These are phyloP conservation scores for Ustilago cynodontis DNA, from an alignment of 1,284 basidiomycete genomes.

Conservation along the genomic window DNA sequence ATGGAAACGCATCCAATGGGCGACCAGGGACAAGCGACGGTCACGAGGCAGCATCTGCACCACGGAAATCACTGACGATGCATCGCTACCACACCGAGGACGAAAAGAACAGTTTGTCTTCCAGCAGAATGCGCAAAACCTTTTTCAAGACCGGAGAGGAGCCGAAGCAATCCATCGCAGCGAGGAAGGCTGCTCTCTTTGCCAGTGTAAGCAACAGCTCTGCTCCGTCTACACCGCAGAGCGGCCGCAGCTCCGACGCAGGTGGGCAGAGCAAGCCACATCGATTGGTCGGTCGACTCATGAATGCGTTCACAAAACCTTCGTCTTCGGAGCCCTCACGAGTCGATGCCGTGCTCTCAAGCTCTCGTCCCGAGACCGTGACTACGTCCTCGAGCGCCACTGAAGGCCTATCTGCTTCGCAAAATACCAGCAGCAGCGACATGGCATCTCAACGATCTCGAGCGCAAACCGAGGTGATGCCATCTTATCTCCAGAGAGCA, in stretches of 20 bases:
- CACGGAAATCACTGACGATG: conserved; percentile 33
- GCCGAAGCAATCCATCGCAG: conserved; percentile 35
- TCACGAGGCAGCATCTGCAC: conserved; percentile 11
- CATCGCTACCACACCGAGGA: conserved; percentile 39
- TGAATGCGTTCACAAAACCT: conserved; percentile 41
- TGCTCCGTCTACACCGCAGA: conserved; percentile 27
- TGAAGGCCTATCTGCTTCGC: neutral
- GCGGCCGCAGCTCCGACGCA: neutral
- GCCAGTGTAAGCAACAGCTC: conserved; percentile 25
- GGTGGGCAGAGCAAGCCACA: conserved; percentile 27
- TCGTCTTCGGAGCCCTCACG: conserved; percentile 22
- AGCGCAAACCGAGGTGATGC: conserved; percentile 8
- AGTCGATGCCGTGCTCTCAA: neutral
- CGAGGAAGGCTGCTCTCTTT: conserved; percentile 41
- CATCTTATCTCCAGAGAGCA: conserved; percentile 17
- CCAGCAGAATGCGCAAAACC: conserved; percentile 13
- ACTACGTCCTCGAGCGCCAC: neutral
- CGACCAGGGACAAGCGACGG: conserved; percentile 26
- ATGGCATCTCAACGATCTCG: conserved; percentile 2
- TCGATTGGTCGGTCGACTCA: conserved; percentile 40
- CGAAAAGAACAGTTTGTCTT: conserved; percentile 16
- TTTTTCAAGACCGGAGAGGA: conserved; percentile 39
- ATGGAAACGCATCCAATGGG: neutral
- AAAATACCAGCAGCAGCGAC: neutral
- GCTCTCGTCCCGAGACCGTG: conserved; percentile 5